Conservation (phyloP, 2,329 filamentous ascomycete species). For the Triangularia verruculosa region DNA sequence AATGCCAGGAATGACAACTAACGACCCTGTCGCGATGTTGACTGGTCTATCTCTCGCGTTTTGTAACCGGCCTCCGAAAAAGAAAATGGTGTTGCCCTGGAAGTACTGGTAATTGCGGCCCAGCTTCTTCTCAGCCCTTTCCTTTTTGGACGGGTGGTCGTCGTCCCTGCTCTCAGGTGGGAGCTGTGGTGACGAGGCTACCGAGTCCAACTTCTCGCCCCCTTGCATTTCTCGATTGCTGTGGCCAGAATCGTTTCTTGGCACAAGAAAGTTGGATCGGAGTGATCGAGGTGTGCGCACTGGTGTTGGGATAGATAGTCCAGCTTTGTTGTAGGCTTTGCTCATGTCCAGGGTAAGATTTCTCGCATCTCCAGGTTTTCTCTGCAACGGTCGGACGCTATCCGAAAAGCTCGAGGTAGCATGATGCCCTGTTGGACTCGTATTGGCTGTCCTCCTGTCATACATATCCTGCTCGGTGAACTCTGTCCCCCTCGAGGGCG, state of each 20-base stretch:
- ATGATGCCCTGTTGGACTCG: slow-evolving; percentile 65
- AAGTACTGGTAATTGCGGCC: slow-evolving; percentile 90
- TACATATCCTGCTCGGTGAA: slow-evolving; percentile 71
- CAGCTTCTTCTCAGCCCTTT: slow-evolving; percentile 37
- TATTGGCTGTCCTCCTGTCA: slow-evolving; percentile 69
- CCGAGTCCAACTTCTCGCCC: slow-evolving; percentile 81
- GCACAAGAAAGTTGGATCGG: slow-evolving; percentile 69
- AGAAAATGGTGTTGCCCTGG: slow-evolving; percentile 89
- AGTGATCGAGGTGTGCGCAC: slow-evolving; percentile 74
- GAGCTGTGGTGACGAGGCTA: slow-evolving; percentile 69
- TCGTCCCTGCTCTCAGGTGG: slow-evolving; percentile 31
- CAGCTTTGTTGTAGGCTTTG: slow-evolving; percentile 50
- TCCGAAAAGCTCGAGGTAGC: slow-evolving; percentile 65
- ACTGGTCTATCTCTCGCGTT: slow-evolving; percentile 85
- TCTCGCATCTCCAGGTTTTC: slow-evolving; percentile 37
- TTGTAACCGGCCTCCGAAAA: slow-evolving; percentile 77
- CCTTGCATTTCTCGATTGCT: slow-evolving; percentile 59
- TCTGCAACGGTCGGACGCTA: slow-evolving; percentile 74
- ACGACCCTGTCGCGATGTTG: slow-evolving; percentile 78
- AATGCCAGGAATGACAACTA: slow-evolving; percentile 73
- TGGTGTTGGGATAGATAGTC: slow-evolving; percentile 51
- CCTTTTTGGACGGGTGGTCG: slow-evolving; percentile 24
- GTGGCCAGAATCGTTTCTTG: slow-evolving; percentile 51
- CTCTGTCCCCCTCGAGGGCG: slow-evolving; percentile 76
- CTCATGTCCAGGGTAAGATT: slow-evolving; percentile 58